These are phyloP conservation scores for Lactarius akahatsu DNA, from an alignment of 768 basidiomycete species.

Conservation along the genomic window DNA sequence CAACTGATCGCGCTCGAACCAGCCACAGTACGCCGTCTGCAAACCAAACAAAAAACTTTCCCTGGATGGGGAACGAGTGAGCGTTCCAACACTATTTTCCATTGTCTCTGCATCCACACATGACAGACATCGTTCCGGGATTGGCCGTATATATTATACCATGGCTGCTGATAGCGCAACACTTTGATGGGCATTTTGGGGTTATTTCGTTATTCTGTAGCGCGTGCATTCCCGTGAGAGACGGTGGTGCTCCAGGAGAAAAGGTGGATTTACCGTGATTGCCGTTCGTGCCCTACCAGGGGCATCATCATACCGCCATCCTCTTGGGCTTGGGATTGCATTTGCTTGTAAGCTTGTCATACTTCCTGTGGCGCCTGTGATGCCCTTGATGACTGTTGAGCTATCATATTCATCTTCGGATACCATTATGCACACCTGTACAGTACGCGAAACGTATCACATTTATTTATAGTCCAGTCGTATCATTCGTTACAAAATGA, in stretches of 20 bases:
- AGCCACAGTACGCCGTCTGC: neutral
- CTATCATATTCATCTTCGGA: neutral
- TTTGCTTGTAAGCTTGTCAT: neutral
- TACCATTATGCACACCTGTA: neutral
- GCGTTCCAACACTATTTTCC: neutral
- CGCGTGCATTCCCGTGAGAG: neutral
- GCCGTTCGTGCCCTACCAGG: neutral
- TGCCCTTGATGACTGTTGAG: neutral
- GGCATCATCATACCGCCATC: neutral
- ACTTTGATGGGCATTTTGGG: neutral
- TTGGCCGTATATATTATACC: neutral
- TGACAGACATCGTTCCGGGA: neutral
- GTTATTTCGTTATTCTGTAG: neutral
- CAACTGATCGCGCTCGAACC: slow-evolving; percentile 4
- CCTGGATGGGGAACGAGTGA: neutral
- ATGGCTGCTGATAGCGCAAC: neutral
- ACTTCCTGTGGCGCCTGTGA: too few relatives aligned
- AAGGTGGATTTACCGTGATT: neutral
- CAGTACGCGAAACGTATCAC: neutral
- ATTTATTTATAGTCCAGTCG: neutral
- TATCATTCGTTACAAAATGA: neutral
- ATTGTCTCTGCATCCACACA: neutral
- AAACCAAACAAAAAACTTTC: neutral
- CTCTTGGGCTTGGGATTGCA: neutral
- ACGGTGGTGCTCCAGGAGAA: neutral